phyloP scores from a whole-genome alignment of 2,329 filamentous ascomycete genomes.

The Epichloe glyceriae region DNA sequence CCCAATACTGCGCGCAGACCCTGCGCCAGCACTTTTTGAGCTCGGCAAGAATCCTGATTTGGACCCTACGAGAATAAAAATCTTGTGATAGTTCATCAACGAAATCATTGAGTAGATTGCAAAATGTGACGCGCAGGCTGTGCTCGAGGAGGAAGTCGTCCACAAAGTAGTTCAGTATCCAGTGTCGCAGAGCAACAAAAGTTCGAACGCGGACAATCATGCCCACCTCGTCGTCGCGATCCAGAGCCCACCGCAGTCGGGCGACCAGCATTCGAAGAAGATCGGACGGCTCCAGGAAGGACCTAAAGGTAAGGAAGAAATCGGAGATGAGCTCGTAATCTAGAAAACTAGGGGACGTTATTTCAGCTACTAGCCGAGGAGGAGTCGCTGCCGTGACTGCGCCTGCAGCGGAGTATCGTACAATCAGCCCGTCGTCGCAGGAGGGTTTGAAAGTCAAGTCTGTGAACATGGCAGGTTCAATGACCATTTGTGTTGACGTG shows the following conservation, averaged over 20 bases:
- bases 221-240: slow-evolving; percentile 67
- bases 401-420: slow-evolving; percentile 63
- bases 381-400: slow-evolving; percentile 83
- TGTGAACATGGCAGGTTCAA: slow-evolving; percentile 72
- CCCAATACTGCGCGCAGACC: slow-evolving; percentile 84
- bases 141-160: slow-evolving; percentile 82
- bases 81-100: slow-evolving; percentile 40
- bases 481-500: slow-evolving; percentile 35
- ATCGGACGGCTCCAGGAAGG: slow-evolving; percentile 66
- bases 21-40: slow-evolving; percentile 96
- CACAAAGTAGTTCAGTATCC: slow-evolving; percentile 95
- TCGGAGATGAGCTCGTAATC: slow-evolving; percentile 96
- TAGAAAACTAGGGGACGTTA: slow-evolving; percentile 88
- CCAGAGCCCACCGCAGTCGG: slow-evolving; percentile 75
- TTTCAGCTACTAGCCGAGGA: slow-evolving; percentile 83
- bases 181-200: slow-evolving; percentile 90
- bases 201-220: slow-evolving; percentile 91
- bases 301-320: slow-evolving; percentile 90
- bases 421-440: slow-evolving; percentile 68
- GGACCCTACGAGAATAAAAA: slow-evolving; percentile 33
- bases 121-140: slow-evolving; percentile 63
- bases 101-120: slow-evolving; percentile 62
- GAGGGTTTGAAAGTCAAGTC: slow-evolving; percentile 61
- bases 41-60: slow-evolving; percentile 78
- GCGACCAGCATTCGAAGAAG: slow-evolving; percentile 76